Evolutionary conservation across 371 early-diverging fungal species (phyloP), one percentile per base, ranked within the genome.

Genomic region (Haplosporangium sp.): DNA sequence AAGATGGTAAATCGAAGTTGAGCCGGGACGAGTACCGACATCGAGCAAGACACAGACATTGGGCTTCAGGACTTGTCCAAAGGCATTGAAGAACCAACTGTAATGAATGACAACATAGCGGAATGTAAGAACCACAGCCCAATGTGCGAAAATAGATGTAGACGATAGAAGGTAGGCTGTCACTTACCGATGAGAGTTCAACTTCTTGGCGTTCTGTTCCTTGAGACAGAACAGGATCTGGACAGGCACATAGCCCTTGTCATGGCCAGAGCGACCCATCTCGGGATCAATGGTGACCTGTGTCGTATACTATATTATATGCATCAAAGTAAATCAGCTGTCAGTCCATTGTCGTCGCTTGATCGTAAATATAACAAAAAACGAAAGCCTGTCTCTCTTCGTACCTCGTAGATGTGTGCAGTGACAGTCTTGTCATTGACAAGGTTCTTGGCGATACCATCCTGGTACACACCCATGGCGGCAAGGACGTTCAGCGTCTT

Each of bases 61-160:
- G 11, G 95, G 95, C 14, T 90, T 80, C 36, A 95, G 68, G 14
- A 86, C 57, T 0, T 83, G 81, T 0, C 87, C 92, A 73, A 94
- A 90, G 2, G 93, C 93, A 69, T 91, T 91, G 74, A 94, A 95
- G 82, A 94, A 93, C 95, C 95, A 95, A 20, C 94, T 84, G 79
- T 95, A n/a, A n/a, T n/a, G n/a, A n/a, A n/a, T n/a, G n/a, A n/a
- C n/a, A n/a, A n/a, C n/a, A n/a, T n/a, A n/a, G n/a, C n/a, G n/a
- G n/a, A n/a, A n/a, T n/a, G n/a, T n/a, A n/a, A n/a, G n/a, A n/a
- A n/a, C 62, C 52, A 20, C 68, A 61, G 54, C 68, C 60, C 55
- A 50, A 51, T 59, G 38, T 14, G 8, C 61, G 50, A 48, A 55
- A 61, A 55, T 60, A 64, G 57, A 63, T 60, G 16, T 43, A 36